Evolutionary conservation across 371 early-diverging fungal genomes (phyloP), one percentile per base, ranked within the genome.

Genomic region (Syncephalastrum contaminatum): DNA sequence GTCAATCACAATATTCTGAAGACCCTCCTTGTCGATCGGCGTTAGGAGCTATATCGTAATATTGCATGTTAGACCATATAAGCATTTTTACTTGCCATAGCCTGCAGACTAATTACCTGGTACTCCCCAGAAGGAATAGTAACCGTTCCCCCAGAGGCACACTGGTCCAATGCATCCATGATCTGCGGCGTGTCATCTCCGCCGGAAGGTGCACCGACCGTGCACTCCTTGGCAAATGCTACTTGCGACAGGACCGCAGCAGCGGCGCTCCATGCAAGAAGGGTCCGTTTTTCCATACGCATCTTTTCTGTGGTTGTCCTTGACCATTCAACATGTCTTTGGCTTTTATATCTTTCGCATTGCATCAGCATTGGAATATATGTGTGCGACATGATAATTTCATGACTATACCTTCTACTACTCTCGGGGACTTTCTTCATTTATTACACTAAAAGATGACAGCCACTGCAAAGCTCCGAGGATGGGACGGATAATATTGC

Each of bases 81-180:
- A 22, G 14, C 2, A 43, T 13, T 15, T 24, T 16, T 24, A 4
- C 3, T 8, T 4, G 0, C 36, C 7, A n/a, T 13, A 49, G 15
- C 6, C 18, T 22, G 36, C 36, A 12, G 10, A 30, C 25, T 30
- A 12, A 30, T 21, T 56, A 56, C 56, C 43, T 48, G 48, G 16
- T 48, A 56, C 3, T 56, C 49, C 24, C 56, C 56, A 6, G 48
- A 5, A 18, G 56, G 56, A 43, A 56, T 56, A 20, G 48, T 56
- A 13, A 56, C 42, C 1, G 49, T 56, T n/a, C 56, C 56, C n/a
- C 48, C 48, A 4, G 49, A 21, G 21, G 42, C 48, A n/a, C 56
- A 56, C 14, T 48, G 43, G 6, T 56, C 20, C 14, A 56, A 40
- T 12, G 56, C 56, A 2, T 56, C 49, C 8, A 48, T 8, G 18